A percentile compares a stretch with the other conserved stretches of the same genome.
Conservation (phyloP, 2,329 filamentous ascomycete species). For the Alternaria infectoria region DNA sequence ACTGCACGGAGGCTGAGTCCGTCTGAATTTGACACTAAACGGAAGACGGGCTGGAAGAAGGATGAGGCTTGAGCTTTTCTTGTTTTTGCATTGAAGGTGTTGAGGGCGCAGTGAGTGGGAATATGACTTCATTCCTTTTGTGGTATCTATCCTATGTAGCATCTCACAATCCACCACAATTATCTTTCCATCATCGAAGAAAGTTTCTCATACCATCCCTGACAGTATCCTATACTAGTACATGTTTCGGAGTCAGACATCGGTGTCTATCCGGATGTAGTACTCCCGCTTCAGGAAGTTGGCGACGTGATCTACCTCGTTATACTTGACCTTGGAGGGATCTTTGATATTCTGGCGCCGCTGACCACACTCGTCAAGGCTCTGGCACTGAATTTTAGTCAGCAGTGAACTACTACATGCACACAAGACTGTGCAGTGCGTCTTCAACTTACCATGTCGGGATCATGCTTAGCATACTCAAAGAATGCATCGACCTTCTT, state of each 20-base stretch:
- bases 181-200: background rate
- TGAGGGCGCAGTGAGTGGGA: background rate
- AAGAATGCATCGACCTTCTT: slow-evolving; percentile 22
- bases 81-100: background rate
- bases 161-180: background rate
- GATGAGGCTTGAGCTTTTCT: background rate
- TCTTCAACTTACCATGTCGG: slow-evolving; percentile 25
- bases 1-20: slow-evolving; percentile 7
- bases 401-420: background rate
- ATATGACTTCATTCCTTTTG: background rate
- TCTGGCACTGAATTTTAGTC: slow-evolving; percentile 20
- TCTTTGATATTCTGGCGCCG: slow-evolving; percentile 1
- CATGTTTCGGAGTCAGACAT: background rate
- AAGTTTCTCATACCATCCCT: background rate
- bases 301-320: slow-evolving; percentile 24
- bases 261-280: slow-evolving; percentile 16
- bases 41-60: slow-evolving; percentile 19
- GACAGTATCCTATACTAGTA: background rate
- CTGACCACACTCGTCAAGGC: slow-evolving; percentile 20
- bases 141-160: background rate
- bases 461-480: slow-evolving; percentile 29
- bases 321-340: slow-evolving; percentile 9
- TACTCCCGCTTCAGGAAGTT: slow-evolving; percentile 32
- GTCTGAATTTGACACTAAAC: slow-evolving; percentile 11
- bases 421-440: too few relatives aligned